phyloP scores from a whole-genome alignment of 2,329 filamentous ascomycete genomes.

The Botrytis hyacinthi region DNA sequence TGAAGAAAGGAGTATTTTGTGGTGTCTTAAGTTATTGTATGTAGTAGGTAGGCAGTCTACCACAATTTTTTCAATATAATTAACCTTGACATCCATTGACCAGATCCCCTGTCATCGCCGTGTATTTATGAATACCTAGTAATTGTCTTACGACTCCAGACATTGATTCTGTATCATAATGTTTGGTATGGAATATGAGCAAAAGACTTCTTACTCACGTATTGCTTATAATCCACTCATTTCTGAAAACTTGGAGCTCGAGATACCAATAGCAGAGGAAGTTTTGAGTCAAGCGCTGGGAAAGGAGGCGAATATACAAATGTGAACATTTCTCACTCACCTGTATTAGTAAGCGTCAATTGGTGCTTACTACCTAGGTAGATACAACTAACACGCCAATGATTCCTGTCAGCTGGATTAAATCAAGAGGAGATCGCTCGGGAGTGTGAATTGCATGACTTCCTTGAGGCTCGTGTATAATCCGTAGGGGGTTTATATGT shows the following conservation, averaged over 20 bases:
- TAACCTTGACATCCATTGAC: neutral
- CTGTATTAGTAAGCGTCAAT: constrained; percentile 2
- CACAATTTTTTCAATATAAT: neutral
- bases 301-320: neutral
- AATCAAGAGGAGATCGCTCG: neutral
- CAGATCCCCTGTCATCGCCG: neutral
- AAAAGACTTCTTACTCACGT: constrained; percentile 10
- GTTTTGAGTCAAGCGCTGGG: neutral
- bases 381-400: neutral
- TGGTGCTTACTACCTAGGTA: neutral
- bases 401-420: constrained; percentile 3
- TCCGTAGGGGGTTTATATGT: neutral
- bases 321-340: neutral
- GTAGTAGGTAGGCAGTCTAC: neutral
- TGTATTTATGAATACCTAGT: neutral
- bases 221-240: neutral
- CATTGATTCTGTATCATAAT: neutral
- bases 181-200: neutral
- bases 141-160: neutral
- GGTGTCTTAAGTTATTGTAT: neutral
- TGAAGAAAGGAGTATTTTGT: neutral
- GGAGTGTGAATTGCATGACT: neutral
- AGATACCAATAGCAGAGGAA: neutral
- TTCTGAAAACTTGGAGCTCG: neutral
- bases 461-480: neutral